Evolutionary conservation across 305 asterid species (phyloP).

Genomic region (Solanum hybrid): DNA sequence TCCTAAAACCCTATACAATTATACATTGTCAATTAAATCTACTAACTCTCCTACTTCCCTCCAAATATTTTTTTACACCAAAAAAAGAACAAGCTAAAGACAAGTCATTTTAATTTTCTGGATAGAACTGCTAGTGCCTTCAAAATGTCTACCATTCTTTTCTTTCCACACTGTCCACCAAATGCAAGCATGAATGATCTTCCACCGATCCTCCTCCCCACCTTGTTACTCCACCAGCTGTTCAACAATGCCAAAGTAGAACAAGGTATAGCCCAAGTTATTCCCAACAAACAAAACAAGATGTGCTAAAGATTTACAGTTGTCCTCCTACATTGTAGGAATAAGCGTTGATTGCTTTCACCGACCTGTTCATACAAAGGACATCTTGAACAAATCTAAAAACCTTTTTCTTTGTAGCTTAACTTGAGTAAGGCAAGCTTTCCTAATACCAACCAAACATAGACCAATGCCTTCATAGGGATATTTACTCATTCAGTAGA

Average conservation of each 20-base stretch:
- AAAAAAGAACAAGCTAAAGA: background rate
- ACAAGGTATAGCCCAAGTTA: background rate
- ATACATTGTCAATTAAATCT: background rate
- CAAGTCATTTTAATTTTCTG: background rate
- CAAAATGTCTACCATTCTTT: background rate
- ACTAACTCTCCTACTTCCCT: background rate
- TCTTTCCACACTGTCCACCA: background rate
- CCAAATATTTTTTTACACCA: background rate
- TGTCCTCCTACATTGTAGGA: background rate
- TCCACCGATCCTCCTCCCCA: background rate
- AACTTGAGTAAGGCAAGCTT: background rate
- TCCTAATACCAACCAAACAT: background rate
- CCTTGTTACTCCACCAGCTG: background rate
- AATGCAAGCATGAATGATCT: background rate
- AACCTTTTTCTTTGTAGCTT: background rate
- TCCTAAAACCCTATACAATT: background rate
- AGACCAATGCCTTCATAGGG: background rate
- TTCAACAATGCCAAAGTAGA: background rate
- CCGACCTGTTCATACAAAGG: background rate
- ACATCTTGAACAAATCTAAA: background rate
- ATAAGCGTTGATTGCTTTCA: background rate
- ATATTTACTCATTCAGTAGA: no score
- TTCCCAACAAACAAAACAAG: background rate
- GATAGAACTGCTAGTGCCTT: background rate
- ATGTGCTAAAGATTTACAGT: background rate